These are phyloP conservation scores for Cystobasidium tubakii DNA, from an alignment of 768 basidiomycete genomes.

Conservation along the genomic window DNA sequence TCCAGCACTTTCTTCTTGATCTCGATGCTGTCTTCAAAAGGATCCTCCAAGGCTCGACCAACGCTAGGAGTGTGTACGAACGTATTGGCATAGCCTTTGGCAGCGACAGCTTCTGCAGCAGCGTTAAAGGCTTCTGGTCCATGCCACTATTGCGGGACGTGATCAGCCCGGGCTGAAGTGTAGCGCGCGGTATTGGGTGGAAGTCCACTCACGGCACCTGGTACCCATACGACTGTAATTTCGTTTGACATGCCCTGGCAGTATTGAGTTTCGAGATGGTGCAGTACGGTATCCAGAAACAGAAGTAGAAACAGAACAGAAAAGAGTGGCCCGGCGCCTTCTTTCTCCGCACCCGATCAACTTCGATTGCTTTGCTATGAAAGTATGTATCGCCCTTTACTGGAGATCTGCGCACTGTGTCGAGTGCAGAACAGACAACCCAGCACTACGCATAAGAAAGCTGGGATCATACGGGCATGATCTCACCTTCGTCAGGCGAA, in stretches of 20 bases:
- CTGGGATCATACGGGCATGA: too few relatives aligned
- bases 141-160: constrained; percentile 6
- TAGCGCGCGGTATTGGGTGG: background rate
- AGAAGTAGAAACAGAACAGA: background rate
- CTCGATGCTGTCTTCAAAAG: constrained; percentile 13
- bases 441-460: too few relatives aligned
- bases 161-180: background rate
- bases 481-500: too few relatives aligned
- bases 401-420: too few relatives aligned
- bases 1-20: background rate
- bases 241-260: constrained; percentile 3
- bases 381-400: too few relatives aligned
- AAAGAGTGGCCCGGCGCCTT: background rate
- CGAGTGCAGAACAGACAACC: too few relatives aligned
- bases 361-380: too few relatives aligned
- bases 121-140: constrained; percentile 11
- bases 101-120: background rate
- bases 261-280: too few relatives aligned
- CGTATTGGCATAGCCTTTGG: constrained; percentile 1
- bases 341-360: background rate
- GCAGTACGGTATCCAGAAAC: too few relatives aligned
- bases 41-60: background rate
- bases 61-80: constrained; percentile 9
- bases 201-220: constrained; percentile 7
- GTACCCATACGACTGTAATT: constrained; percentile 27